Evolutionary conservation across 2,329 filamentous ascomycete species (phyloP), one percentile per base, ranked within the genome.

Genomic region (Torrubiella hemipterigena): DNA sequence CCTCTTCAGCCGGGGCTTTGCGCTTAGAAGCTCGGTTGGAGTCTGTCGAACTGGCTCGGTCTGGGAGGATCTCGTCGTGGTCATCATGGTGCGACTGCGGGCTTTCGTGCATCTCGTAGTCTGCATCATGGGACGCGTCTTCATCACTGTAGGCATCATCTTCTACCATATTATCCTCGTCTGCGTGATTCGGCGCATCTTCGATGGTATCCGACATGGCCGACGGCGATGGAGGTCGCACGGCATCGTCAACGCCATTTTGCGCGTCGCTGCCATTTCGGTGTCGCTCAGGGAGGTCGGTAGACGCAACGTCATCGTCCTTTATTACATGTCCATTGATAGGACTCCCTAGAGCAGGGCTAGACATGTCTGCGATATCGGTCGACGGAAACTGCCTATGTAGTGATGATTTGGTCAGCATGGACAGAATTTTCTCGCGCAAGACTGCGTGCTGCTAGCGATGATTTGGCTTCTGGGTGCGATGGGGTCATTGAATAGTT

Each of bases 61-160:
- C 68, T 38, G 68, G 66, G 30, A 61, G 56, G 30, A 48, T 55
- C 33, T 54, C 58, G 32, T 67, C 63, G 25, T 37, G 27, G 11
- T 34, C 22, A 15, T 32, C 37, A 19, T 27, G 30, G 12, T 42
- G 45, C n/a, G 56, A 58, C 32, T 44, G 42, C 13, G 61, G 58
- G 41, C 69, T 75, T 38, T 73, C 71, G 39, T 73, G 77, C 55
- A 79, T 76, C 50, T 84, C 81, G 49, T 81, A 93, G 54, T 94
- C 85, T 41, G 58, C 77, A 54, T 81, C 76, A 36, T 78, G 74
- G 5, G 70, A 76, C 38, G 59, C 69, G 48, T 75, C 66, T 38
- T 71, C 64, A 16, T 63, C 56, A 25, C 62, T 66, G 2, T 66
- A 61, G 24, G 59, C 61, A 35, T 65, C 59, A 24, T 55, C 56